Evolutionary conservation across 441 rosid species (phyloP), one percentile per base, ranked within the genome.

Genomic region (Macaranga tanarius): DNA sequence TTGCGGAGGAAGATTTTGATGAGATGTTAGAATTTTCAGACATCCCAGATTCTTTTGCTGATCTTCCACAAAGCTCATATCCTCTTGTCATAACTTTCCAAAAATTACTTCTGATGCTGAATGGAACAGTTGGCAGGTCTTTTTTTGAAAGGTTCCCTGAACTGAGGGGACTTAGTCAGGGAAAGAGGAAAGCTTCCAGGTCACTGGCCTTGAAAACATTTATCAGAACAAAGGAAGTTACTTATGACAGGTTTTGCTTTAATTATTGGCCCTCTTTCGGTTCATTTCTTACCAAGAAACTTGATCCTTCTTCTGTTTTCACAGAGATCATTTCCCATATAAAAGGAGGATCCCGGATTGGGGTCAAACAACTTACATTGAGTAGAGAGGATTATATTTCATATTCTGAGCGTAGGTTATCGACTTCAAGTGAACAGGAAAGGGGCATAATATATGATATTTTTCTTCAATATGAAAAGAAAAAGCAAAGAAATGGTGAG

Each of bases 61-160:
- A 72, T 62, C 66, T 86, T 65, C 67, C 83, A n/a, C 61, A 70
- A 1, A 42, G 69, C 11, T 69, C 77, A 25, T 86, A 76, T 75
- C 93, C 90, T 2, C 84, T 87, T 20, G 80, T 87, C 26, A 78
- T 86, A 44, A 84, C 91, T 45, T 87, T 82, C 22, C 65, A 71
- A 5, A 89, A 86, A 70, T 85, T 89, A 57, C 73, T 89, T 73
- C 77, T 81, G 84, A 89, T 87, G 91, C 85, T 89, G 50, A 84
- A 89, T 74, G 87, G 84, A 47, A 77, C 84, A 17, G 31, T 89
- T 10, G 90, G 90, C 16, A 74, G 58, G 40, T 84, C 93, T 0
- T 89, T 76, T 63, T 89, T 86, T 57, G 79, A 76, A 34, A 84
- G 75, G 59, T 89, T 87, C 48, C 76, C 59, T 50, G 67, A 83